Base-by-base conservation (phyloP, 768 basidiomycete genomes). In the Boletales sp. region DNA sequence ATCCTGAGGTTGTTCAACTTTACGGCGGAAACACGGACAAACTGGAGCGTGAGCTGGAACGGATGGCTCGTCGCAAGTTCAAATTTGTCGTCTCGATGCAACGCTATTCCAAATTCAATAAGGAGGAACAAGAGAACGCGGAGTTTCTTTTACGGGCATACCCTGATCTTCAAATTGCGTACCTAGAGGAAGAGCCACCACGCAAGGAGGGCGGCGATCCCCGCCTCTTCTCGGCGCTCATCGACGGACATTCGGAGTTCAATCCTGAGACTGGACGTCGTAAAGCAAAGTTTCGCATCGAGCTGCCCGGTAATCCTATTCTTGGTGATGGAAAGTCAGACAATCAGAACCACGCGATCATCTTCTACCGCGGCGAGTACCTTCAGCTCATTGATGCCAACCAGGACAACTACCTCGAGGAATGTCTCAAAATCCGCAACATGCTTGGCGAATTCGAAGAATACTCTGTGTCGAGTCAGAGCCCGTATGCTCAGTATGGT, bases 1-100 rank as follows among this genome's bases (percentile, higher is more conserved):
- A 98, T 72, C 96, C 96, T 8, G 96, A 99, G 70, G 90, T 99
- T 42, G 96, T 99, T 15, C 95, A 98, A 71, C 79, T 87, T 42
- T 97, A 93, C 59, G 95, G 96, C 36, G 95, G 94, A 13, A 98
- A 98, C 72, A 96, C 95, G 3, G 96, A 98, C 71, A 90, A 84
- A 65, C 81, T 98, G 40, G 96, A 98, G 69, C 84, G 90, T 31
- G 96, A 98, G 70, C 80, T 98, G 44, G 96, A 98, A 70, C 84
- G 94, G 42, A 98, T 98, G 95, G 88, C 94, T 9, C 81, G 95
- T 36, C 81, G 96, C 64, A 98, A 98, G 75, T 99, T 98, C 85
- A 96, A 97, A 70, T 98, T 98, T 60, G 83, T 97, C 58, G 94
- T 98, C 25, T 97, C 95, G 44, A 98, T 98, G 96, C 96, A 98